phyloP scores from a whole-genome alignment of 208 protist species.

The Leishmania lainsoni region DNA sequence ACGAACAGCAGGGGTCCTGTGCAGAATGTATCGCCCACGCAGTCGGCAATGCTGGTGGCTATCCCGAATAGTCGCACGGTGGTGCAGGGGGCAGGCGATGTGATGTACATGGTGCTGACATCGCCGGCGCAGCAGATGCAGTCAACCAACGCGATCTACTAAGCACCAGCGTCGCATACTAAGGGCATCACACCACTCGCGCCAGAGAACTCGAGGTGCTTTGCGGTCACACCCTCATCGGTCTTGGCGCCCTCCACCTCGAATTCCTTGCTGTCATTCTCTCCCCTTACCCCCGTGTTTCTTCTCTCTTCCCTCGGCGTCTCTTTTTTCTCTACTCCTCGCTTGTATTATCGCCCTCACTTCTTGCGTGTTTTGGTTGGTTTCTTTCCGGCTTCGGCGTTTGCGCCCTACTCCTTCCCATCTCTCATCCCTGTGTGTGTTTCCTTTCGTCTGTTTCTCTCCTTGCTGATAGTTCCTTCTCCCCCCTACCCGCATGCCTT shows the following conservation, averaged over 20 bases:
- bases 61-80: conserved; percentile 23
- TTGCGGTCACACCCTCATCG: neutral
- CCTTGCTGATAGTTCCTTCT: conserved; percentile 9
- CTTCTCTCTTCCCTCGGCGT: neutral
- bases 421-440: neutral
- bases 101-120: conserved; percentile 32
- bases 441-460: neutral
- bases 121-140: conserved; percentile 24
- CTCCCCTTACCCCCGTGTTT: neutral
- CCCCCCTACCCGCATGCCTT: neutral
- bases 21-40: neutral
- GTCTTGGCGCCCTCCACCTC: neutral
- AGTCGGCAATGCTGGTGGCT: conserved; percentile 24
- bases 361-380: neutral
- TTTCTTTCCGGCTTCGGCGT: conserved; percentile 2
- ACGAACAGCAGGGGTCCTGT: neutral
- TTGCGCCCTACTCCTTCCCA: neutral
- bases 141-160: conserved; percentile 25
- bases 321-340: neutral
- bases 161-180: neutral
- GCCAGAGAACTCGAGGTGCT: neutral
- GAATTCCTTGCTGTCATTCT: neutral
- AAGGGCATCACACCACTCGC: neutral
- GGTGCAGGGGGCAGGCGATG: conserved; percentile 14
- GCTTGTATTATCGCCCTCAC: neutral